Percentiles rank a stretch among this genome's conserved stretches.
These are phyloP conservation scores for Prorocentrum cordatum DNA, from an alignment of 169 alveolate genomes.

Conservation along the genomic window DNA sequence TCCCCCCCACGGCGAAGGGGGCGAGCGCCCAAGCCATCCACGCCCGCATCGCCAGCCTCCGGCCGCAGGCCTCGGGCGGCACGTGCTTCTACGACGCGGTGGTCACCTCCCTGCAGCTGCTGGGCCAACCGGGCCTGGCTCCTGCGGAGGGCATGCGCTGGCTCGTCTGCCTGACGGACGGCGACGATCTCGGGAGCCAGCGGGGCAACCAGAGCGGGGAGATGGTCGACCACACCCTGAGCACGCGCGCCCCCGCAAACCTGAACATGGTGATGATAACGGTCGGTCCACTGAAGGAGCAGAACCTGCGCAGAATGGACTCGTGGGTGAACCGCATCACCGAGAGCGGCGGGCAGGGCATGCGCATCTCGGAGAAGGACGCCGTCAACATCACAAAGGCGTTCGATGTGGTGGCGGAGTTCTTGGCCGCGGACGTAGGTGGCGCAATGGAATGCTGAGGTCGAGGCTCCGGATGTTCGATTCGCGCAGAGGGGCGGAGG, in stretches of 20 bases:
- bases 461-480: too few species aligned
- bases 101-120: constrained; percentile 3
- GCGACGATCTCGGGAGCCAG: constrained; percentile 59
- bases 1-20: constrained; percentile 58
- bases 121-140: constrained; percentile 15
- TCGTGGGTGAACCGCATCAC: too few species aligned
- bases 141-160: constrained; percentile 12
- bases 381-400: constrained; percentile 58
- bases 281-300: not conserved
- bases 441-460: too few species aligned
- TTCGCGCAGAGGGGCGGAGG: too few species aligned
- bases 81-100: constrained; percentile 61
- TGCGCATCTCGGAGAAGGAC: constrained; percentile 44
- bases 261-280: not conserved
- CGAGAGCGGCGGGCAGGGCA: constrained; percentile 1
- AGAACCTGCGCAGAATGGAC: too few species aligned
- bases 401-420: constrained; percentile 46
- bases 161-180: constrained; percentile 63
- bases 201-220: not conserved
- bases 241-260: not conserved
- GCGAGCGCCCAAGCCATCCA: not conserved
- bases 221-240: not conserved
- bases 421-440: constrained; percentile 54
- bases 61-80: constrained; percentile 30
- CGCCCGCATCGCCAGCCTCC: constrained; percentile 19